Evolutionary conservation across 2,329 filamentous ascomycete genomes (phyloP), one percentile per base, ranked within the genome.

Genomic region (Mollisia scopiformis): DNA sequence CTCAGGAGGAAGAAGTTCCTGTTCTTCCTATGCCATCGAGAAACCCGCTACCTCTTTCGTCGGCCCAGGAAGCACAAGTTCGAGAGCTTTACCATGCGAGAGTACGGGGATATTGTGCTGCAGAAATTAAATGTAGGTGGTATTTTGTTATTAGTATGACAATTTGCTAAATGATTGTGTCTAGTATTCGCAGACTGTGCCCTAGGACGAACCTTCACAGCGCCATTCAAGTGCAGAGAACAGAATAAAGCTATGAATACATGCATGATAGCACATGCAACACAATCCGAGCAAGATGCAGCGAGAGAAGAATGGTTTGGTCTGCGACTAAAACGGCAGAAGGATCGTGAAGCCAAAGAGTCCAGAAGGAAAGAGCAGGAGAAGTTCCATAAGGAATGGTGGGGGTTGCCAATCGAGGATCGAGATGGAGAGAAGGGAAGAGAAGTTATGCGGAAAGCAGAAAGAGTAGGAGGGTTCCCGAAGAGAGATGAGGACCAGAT

Each of bases 221-320:
- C 95, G 61, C 90, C 93, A 13, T 97, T 95, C 81, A 85, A 88
- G 56, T 99, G 95, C 80, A 89, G 92, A 57, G 78, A 83, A 52
- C 84, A 93, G 72, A 90, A 93, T 71, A 87, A 89, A 64, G 82
- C 84, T 35, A 99, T 99, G 95, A 99, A 99, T 79, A 83, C 81
- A 63, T 99, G 95, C 80, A 97, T 99, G 93, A 83, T 93, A 68
- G 77, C 83, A 58, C 90, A 96, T 78, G 93, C 94, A 58, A 96
- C 91, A 66, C 90, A 88, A 65, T 87, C 84, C 57, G 92, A 96
- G 75, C 85, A 96, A 76, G 95, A 99, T 78, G 88, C 87, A 25
- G 95, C 95, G 65, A 83, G 95, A 55, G 91, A 93, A 76, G 93
- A 98, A 74, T 99, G 95, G 95, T 98, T 98, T 75, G 86, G 87